Evolutionary conservation across 805 yeast species (phyloP), one percentile per base, ranked within the genome.

Genomic region (Candida coleopterorum): DNA sequence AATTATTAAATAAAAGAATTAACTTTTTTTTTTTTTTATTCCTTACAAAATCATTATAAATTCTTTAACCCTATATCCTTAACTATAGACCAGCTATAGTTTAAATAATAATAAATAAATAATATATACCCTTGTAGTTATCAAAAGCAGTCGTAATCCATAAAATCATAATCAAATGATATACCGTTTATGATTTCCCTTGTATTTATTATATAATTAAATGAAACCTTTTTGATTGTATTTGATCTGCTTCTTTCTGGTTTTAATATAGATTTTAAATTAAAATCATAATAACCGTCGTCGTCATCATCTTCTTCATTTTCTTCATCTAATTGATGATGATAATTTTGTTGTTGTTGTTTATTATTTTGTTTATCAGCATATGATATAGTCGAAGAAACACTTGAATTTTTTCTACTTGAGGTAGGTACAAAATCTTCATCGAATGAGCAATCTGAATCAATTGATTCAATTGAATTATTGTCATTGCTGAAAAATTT

Each of bases 131-230:
- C n/a, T n/a, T n/a, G n/a, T n/a, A 26, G 6, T 17, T 8, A 12
- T 21, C n/a, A 34, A 34, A 59, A 48, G 34, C 60, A 58, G 39
- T 48, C 55, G 29, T 62, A 55, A 46, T 67, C 72, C 41, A 67
- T 52, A 38, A 57, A 64, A 44, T 63, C 64, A 46, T 67, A 69
- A 47, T 72, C 76, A 41, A 63, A 58, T 18, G 63, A 53, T 20
- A 58, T 58, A 15, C 68, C 72, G 40, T 66, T 70, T 38, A 70
- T 56, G 26, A 66, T 62, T 45, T 71, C 75, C 38, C 77, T 56
- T 6, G 70, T 60, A 37, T 62, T 67, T 34, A 72, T 61, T 23
- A 64, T 60, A 45, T 53, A 56, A 40, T 60, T 62, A 45, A 72
- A 72, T 27, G 64, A 59, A 6, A 72, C 76, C 30, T 52, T 56